Base-by-base conservation (phyloP, 305 asterid species). In the Fraxinus ornus region DNA sequence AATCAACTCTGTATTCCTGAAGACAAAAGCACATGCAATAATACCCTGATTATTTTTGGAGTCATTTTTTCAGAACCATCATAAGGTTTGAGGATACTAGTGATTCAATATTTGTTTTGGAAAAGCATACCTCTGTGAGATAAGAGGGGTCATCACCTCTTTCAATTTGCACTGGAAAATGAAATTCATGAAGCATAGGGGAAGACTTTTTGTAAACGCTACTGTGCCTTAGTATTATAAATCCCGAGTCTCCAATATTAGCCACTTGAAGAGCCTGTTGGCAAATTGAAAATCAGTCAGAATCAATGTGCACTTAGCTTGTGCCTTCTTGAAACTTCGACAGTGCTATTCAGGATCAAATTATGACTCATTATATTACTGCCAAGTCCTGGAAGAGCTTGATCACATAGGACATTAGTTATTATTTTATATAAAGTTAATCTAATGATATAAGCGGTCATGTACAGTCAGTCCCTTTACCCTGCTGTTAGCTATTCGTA, bases 231-330 rank as follows among this genome's bases (percentile, higher is more conserved):
- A 94, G 83, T 79, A 92, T 26, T 28, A 94, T 81, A 85, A 94
- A 93, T 75, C 97, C 97, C 7, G 98, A 89, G 90, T 94, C 94
- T 79, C 99, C 99, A 81, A 95, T 83, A 86, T 91, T 94, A 60
- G 89, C 98, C 80, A 90, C 94, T 5, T 88, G 90, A 84, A 95
- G 92, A 83, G 88, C 94, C 97, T 95, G 92, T 24, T 68, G 78
- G 64, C 66, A 84, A 28, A 62, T 60, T 30, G 75, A 30, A 64
- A 75, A 32, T 75, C 76, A 52, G 66, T 82, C 70, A 2, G 49
- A 66, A 66, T 66, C 36, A 66, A 26, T 24, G 36, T 12, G 73
- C 44, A 84, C 71, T 57, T 76, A 68, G 75, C 33, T 24, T 24
- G 33, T 62, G 15, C 72, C 47, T 39, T 39, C 33, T 21, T 22